Conservation (phyloP, 1,284 basidiomycete species). For the Sporisorium iseilematis-ciliati region DNA sequence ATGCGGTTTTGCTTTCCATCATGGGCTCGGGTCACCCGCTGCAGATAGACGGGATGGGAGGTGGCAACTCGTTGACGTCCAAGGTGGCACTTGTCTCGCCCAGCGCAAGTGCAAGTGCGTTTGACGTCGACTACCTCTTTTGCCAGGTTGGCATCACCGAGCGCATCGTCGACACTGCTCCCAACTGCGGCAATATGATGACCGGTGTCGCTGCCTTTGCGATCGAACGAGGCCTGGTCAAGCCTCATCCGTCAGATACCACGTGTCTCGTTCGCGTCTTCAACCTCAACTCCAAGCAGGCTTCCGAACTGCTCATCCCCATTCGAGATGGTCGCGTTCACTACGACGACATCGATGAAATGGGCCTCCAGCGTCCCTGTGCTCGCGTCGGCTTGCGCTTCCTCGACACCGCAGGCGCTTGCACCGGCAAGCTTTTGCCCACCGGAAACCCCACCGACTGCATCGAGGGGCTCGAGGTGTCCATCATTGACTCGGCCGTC, state of each 20-base stretch:
- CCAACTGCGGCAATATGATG: slow-evolving; percentile 6
- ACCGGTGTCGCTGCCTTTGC: slow-evolving; percentile 1
- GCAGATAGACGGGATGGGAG: slow-evolving; percentile 7
- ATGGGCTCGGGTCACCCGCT: slow-evolving; percentile 8
- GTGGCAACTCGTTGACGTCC: slow-evolving; percentile 8
- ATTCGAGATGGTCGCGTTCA: slow-evolving; percentile 2
- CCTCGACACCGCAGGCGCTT: background rate
- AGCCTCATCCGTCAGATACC: background rate
- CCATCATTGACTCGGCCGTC: slow-evolving; percentile 4
- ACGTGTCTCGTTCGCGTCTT: slow-evolving; percentile 1
- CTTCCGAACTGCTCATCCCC: background rate
- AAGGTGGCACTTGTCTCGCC: slow-evolving; percentile 5
- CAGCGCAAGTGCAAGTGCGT: background rate
- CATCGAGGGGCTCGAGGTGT: background rate
- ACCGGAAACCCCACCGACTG: background rate
- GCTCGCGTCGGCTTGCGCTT: background rate
- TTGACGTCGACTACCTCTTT: slow-evolving; percentile 12
- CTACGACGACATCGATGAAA: background rate
- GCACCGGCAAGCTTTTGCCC: slow-evolving; percentile 5
- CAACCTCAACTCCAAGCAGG: background rate
- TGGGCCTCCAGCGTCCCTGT: background rate
- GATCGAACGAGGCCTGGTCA: background rate
- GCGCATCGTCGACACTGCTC: slow-evolving; percentile 6
- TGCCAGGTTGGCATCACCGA: slow-evolving; percentile 10
- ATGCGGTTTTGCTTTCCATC: slow-evolving; percentile 4